Evolutionary conservation across 768 basidiomycete genomes (phyloP).

Genomic region (Mrakia frigida): DNA sequence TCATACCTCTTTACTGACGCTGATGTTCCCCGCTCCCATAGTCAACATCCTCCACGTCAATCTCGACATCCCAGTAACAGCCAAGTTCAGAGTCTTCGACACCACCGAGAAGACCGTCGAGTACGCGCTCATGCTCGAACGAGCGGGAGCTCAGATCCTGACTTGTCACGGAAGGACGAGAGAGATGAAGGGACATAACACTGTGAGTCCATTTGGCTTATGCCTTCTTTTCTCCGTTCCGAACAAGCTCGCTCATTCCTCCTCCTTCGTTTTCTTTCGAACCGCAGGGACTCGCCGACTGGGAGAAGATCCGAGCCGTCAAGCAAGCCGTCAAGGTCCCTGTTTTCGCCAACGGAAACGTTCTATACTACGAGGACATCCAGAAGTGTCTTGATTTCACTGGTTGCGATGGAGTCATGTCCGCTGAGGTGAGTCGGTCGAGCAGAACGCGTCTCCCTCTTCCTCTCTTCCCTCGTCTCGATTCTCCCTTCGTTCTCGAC

Average conservation of each 20-base stretch:
- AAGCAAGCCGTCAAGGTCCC: constrained; percentile 84
- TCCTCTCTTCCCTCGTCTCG: not conserved
- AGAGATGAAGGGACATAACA: constrained; percentile 82
- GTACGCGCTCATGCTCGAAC: constrained; percentile 93
- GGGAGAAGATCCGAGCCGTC: constrained; percentile 82
- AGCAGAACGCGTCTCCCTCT: not conserved
- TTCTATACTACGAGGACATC: constrained; percentile 81
- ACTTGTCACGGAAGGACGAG: constrained; percentile 87
- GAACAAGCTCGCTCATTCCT: not conserved
- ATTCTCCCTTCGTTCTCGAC: not conserved
- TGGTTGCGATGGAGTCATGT: constrained; percentile 88
- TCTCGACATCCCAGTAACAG: constrained; percentile 86
- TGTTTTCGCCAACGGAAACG: constrained; percentile 95
- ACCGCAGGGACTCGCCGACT: constrained; percentile 73
- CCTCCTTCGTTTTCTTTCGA: not conserved
- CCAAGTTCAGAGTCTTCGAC: constrained; percentile 89
- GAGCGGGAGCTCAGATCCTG: constrained; percentile 89
- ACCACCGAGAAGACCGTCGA: constrained; percentile 79
- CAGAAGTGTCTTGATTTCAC: constrained; percentile 71
- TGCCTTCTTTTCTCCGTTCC: too few relatives aligned
- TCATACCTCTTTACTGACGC: too few relatives aligned
- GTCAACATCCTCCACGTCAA: constrained; percentile 81
- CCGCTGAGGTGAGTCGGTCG: constrained; percentile 57
- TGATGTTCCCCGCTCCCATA: constrained; percentile 41
- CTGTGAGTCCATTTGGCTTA: constrained; percentile 48